Percentiles rank a stretch among this genome's conserved stretches.
These are phyloP conservation scores for Talaromyces sp. DNA, from an alignment of 2,329 filamentous ascomycete genomes.

Conservation along the genomic window DNA sequence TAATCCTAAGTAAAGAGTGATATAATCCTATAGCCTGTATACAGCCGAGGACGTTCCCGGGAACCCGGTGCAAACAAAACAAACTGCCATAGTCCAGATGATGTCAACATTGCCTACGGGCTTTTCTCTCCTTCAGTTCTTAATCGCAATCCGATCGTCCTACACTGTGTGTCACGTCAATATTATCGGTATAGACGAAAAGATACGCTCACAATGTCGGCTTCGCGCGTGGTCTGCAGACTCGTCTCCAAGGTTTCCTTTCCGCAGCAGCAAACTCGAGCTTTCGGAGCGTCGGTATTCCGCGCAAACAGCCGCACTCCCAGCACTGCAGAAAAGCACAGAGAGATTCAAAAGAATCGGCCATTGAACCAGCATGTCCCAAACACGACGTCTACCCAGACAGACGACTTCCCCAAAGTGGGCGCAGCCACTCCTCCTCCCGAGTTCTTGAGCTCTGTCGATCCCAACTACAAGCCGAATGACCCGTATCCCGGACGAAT, in stretches of 20 bases:
- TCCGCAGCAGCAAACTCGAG: constrained; percentile 7
- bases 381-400: constrained; percentile 58
- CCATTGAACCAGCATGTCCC: constrained; percentile 57
- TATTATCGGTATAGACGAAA: background rate
- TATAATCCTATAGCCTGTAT: no score
- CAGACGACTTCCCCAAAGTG: constrained; percentile 56
- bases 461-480: constrained; percentile 52
- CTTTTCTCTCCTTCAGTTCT: background rate
- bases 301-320: constrained; percentile 3
- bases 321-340: constrained; percentile 46
- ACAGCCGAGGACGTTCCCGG: background rate
- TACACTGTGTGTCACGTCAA: background rate
- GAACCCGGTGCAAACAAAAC: background rate
- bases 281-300: constrained; percentile 5
- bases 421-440: constrained; percentile 54
- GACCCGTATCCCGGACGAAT: constrained; percentile 58
- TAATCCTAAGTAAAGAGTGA: no score
- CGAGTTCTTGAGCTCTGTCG: constrained; percentile 53
- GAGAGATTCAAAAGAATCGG: constrained; percentile 53
- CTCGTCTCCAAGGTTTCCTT: background rate
- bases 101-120: background rate
- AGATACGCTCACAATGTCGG: constrained; percentile 2
- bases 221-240: constrained; percentile 1
- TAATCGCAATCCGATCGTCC: background rate
- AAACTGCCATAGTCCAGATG: background rate